Percentiles rank a stretch among this genome's conserved stretches.
Evolutionary conservation across 2,329 filamentous ascomycete species (phyloP).

Genomic region (Cordyceps militaris): DNA sequence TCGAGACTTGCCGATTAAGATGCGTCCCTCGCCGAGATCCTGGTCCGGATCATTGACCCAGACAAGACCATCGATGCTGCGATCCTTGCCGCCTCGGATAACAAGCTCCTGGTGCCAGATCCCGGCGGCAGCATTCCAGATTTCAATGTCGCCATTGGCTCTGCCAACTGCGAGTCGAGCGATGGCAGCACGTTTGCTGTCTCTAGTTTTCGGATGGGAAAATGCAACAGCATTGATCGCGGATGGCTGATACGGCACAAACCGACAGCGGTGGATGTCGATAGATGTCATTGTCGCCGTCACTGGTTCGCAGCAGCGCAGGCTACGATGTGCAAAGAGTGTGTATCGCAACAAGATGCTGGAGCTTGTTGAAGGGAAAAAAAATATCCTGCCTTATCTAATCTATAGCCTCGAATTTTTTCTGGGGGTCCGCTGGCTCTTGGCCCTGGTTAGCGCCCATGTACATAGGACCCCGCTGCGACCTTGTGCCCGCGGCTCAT

Average conservation of each 20-base stretch:
- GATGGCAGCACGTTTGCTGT: constrained; percentile 44
- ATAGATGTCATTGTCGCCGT: constrained; percentile 39
- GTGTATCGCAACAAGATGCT: not conserved
- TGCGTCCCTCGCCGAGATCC: constrained; percentile 53
- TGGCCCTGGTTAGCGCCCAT: not conserved
- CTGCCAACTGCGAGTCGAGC: constrained; percentile 80
- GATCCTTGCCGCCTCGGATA: constrained; percentile 73
- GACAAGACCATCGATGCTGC: constrained; percentile 81
- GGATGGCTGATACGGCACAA: constrained; percentile 84
- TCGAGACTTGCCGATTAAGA: constrained; percentile 64
- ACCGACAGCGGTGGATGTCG: constrained; percentile 96
- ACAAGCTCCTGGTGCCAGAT: constrained; percentile 86
- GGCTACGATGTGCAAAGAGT: not conserved
- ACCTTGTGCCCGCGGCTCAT: not conserved
- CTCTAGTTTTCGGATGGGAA: constrained; percentile 59
- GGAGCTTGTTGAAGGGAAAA: constrained; percentile 18
- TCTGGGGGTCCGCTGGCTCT: constrained; percentile 1
- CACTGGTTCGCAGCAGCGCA: constrained; percentile 10
- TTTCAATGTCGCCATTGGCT: constrained; percentile 92
- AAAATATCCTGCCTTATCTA: constrained; percentile 23
- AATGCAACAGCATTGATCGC: constrained; percentile 94
- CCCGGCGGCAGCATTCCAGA: constrained; percentile 84
- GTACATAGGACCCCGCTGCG: not conserved
- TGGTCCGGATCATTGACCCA: constrained; percentile 87
- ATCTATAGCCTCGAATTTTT: constrained; percentile 22